Evolutionary conservation across 148 eudicot species (phyloP).

Genomic region (Amaranthus palmeri): DNA sequence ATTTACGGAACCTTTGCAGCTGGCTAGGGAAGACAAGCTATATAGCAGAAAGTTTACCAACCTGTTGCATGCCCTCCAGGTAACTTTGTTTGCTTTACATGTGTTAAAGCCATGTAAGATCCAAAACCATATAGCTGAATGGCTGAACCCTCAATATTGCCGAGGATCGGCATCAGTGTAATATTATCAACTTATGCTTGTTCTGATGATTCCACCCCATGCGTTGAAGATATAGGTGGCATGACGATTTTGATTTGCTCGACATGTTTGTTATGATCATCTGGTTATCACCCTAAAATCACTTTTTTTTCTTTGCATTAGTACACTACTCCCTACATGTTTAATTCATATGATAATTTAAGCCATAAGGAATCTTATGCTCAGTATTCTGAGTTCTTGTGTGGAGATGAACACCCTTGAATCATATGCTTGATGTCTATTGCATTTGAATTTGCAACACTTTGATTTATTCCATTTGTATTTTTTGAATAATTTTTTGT

Average conservation of each 20-base stretch:
- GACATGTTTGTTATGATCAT: not conserved
- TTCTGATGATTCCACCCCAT: not conserved
- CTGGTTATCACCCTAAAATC: not conserved
- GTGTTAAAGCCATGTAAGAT: not conserved
- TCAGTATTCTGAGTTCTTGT: not conserved
- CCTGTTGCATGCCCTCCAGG: slow-evolving; percentile 88
- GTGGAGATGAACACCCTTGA: not conserved
- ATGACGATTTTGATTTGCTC: not conserved
- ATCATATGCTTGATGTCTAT: not conserved
- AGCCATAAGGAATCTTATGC: not conserved
- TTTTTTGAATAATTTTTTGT: not conserved
- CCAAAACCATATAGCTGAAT: not conserved
- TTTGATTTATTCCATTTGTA: not conserved
- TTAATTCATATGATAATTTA: not conserved
- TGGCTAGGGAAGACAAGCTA: slow-evolving; percentile 45
- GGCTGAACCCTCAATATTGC: not conserved
- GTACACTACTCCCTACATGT: not conserved
- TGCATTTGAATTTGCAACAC: not conserved
- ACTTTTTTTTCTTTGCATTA: not conserved
- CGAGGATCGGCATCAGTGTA: not conserved
- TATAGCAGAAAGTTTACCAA: slow-evolving; percentile 50
- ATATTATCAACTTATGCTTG: not conserved
- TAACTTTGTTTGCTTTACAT: slow-evolving; percentile 23
- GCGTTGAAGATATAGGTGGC: not conserved
- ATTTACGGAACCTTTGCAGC: slow-evolving; percentile 41